Conservation (phyloP, 345 rosid genomes). For the Aquilaria malaccensis region DNA sequence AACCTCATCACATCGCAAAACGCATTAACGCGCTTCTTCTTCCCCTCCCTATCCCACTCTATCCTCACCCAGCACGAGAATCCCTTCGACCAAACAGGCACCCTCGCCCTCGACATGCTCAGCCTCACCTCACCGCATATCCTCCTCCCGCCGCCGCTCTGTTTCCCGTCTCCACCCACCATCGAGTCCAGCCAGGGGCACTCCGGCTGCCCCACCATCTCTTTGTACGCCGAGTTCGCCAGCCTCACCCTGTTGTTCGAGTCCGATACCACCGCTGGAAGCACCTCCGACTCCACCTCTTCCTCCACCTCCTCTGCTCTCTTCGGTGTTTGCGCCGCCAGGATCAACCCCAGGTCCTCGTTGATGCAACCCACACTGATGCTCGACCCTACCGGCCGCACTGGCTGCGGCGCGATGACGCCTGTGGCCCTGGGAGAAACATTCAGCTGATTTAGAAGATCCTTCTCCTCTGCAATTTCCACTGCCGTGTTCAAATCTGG, state of each 20-base stretch:
- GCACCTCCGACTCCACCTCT: slow-evolving; percentile 59
- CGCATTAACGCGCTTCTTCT: slow-evolving; percentile 39
- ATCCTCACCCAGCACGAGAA: slow-evolving; percentile 92
- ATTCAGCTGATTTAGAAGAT: slow-evolving; percentile 56
- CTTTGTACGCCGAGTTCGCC: slow-evolving; percentile 85
- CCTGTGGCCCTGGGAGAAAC: slow-evolving; percentile 19
- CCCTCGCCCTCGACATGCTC: slow-evolving; percentile 2
- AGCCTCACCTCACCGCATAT: slow-evolving; percentile 82
- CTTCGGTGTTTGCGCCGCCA: slow-evolving; percentile 21
- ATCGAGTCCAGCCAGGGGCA: slow-evolving; percentile 80
- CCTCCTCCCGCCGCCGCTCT: slow-evolving; percentile 35
- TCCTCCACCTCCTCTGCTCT: slow-evolving; percentile 69
- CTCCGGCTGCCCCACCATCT: slow-evolving; percentile 96
- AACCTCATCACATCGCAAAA: slow-evolving; percentile 66
- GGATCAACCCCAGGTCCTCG: slow-evolving; percentile 14
- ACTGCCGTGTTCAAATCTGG: slow-evolving; percentile 53
- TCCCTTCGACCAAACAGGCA: slow-evolving; percentile 38
- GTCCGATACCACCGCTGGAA: slow-evolving; percentile 74
- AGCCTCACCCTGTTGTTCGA: slow-evolving; percentile 71
- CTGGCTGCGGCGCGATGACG: slow-evolving; percentile 60
- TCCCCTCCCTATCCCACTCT: slow-evolving; percentile 63
- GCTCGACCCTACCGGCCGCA: slow-evolving; percentile 76
- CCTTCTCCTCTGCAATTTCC: slow-evolving; percentile 51
- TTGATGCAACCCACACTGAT: slow-evolving; percentile 59
- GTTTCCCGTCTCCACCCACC: slow-evolving; percentile 23